A percentile compares a stretch with the other conserved stretches of the same genome.
Evolutionary conservation across 768 basidiomycete genomes (phyloP).

Genomic region (Russula vinacea): DNA sequence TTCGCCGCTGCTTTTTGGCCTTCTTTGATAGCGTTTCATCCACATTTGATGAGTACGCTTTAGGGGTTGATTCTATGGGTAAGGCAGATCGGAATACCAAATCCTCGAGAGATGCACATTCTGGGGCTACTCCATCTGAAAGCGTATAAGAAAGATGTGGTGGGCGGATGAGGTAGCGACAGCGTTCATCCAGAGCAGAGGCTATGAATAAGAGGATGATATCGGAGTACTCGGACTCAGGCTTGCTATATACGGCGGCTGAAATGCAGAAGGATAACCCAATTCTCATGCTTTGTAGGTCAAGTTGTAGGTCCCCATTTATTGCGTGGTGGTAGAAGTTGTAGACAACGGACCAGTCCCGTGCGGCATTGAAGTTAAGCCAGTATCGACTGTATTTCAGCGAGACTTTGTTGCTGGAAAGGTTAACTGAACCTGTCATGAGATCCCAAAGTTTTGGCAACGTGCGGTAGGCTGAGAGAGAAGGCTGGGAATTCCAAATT

Average conservation of each 20-base stretch:
- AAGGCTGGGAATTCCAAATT: conserved; percentile 1
- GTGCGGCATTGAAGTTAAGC: conserved; percentile 13
- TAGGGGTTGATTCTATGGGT: background rate
- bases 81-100: background rate
- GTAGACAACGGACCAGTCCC: conserved; percentile 18
- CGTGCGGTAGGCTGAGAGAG: background rate
- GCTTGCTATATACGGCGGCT: conserved; percentile 10
- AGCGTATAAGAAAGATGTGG: background rate
- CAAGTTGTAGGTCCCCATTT: background rate
- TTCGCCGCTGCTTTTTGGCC: background rate
- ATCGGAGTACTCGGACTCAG: background rate
- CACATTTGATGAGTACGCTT: background rate
- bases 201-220: background rate
- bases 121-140: conserved; percentile 9
- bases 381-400: conserved; percentile 19
- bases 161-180: background rate
- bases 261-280: conserved; percentile 10
- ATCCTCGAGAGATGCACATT: background rate
- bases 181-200: conserved; percentile 4
- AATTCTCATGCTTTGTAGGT: background rate
- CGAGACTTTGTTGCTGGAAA: background rate
- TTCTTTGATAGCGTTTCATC: background rate
- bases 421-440: conserved; percentile 1
- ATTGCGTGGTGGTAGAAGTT: conserved; percentile 1
- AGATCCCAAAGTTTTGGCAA: background rate